Evolutionary conservation across 164 flowering plant genomes (phyloP), one percentile per base, ranked within the genome.

Genomic region (Vitis amurensis): DNA sequence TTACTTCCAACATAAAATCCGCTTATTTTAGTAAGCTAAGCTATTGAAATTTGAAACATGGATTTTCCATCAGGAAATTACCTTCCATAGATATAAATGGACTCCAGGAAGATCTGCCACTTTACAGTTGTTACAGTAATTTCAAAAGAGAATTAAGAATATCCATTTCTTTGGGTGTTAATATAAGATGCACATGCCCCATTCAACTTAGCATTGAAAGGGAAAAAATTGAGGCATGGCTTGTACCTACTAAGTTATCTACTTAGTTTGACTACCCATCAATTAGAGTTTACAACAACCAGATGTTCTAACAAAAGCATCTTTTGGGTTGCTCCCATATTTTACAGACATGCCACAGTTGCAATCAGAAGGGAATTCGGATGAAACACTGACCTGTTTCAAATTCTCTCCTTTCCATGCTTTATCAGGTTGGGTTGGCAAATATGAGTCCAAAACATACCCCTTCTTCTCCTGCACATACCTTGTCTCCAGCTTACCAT

Each of bases 401-500:
- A 55, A 59, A 66, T 61, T 61, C 70, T 70, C 72, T 63, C 64
- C 76, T 13, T 56, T 73, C 64, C 61, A 66, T 66, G 70, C 69
- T 69, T 73, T 73, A 71, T 74, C 64, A 3, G 76, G 76, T 65
- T 73, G 77, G 61, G 63, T 55, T 48, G 81, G 69, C 68, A 74
- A 31, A 31, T 74, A 76, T 14, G 89, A 83, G 47, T 82, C 81
- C 63, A 76, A 50, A 63, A 82, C 84, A 63, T 68, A 79, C 17
- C 81, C 84, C 69, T 64, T 86, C 68, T 74, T 78, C 70, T 85
- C 87, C 8, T 70, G 64, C 72, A 79, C 69, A 64, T 77, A 85
- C 68, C 88, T 75, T 62, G 87, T 82, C 61, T 71, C 82, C 1
- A 81, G 77, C 64, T 75, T 79, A 29, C 75, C 76, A 51, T 66